These are phyloP conservation scores for Neodidymelliopsis sp. DNA, from an alignment of 2,329 filamentous ascomycete genomes.

Conservation along the genomic window DNA sequence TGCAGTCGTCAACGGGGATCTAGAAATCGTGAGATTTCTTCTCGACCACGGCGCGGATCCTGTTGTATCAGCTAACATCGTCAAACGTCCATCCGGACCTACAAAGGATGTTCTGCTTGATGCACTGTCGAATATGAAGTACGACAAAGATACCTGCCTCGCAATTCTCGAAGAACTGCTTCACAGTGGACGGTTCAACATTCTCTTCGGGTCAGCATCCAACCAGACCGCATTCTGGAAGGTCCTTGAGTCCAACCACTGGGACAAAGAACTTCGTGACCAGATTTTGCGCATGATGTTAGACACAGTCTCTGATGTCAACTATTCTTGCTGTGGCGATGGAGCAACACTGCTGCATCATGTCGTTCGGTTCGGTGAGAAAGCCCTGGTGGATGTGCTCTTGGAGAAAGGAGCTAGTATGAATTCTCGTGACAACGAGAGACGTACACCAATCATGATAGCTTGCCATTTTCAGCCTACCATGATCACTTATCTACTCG, in stretches of 20 bases:
- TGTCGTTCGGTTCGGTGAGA: constrained; percentile 42
- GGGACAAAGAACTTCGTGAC: constrained; percentile 10
- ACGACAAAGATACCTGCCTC: constrained; percentile 10
- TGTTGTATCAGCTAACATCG: constrained; percentile 6
- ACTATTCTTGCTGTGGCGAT: constrained; percentile 19
- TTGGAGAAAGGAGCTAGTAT: constrained; percentile 64
- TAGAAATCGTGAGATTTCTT: constrained; percentile 22
- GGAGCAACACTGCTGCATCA: constrained; percentile 31
- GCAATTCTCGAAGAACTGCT: constrained; percentile 26
- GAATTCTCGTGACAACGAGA: constrained; percentile 16
- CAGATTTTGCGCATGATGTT: constrained; percentile 29
- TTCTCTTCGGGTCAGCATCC: constrained; percentile 25
- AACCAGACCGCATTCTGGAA: constrained; percentile 22
- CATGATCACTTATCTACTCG: constrained; percentile 16
- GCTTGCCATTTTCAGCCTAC: constrained; percentile 16
- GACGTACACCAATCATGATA: constrained; percentile 26
- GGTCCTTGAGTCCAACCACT: constrained; percentile 15
- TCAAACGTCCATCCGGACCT: too few species aligned
- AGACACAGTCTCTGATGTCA: constrained; percentile 21
- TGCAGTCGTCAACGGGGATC: constrained; percentile 18
- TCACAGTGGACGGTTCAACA: constrained; percentile 17
- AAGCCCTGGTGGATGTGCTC: constrained; percentile 79
- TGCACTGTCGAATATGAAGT: constrained; percentile 9
- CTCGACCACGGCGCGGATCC: constrained; percentile 27
- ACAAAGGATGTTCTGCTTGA: constrained; percentile 6